phyloP scores from a whole-genome alignment of 2,329 filamentous ascomycete genomes.

The Talaromyces albobiverticillius region DNA sequence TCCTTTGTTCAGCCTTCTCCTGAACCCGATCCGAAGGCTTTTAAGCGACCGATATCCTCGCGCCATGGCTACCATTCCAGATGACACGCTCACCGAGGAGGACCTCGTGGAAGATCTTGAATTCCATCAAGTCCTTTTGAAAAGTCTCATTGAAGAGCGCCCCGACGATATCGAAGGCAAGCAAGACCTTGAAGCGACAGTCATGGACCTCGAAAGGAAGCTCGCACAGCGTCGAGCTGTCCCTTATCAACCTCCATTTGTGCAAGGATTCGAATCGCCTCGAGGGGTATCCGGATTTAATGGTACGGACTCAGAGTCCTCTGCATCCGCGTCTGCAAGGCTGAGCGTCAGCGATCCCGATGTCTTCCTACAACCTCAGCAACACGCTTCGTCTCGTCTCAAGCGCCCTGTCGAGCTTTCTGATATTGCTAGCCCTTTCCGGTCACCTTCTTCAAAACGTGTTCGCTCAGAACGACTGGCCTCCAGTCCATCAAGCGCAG shows the following conservation, averaged over 20 bases:
- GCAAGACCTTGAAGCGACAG: constrained; percentile 25
- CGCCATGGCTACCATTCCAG: constrained; percentile 6
- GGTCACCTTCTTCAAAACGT: constrained; percentile 5
- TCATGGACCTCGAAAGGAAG: constrained; percentile 24
- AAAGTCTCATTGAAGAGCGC: constrained; percentile 26
- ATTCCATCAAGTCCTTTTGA: constrained; percentile 28
- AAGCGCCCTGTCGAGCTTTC: neutral
- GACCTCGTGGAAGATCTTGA: constrained; percentile 32
- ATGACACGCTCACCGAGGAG: constrained; percentile 21
- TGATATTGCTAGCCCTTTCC: neutral
- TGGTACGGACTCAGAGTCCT: constrained; percentile 10
- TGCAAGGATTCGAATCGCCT: neutral
- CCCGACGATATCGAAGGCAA: constrained; percentile 24
- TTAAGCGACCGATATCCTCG: neutral
- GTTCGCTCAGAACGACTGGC: constrained; percentile 3
- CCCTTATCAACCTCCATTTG: constrained; percentile 3
- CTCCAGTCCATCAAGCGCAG: neutral
- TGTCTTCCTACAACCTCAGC: neutral
- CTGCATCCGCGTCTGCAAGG: neutral
- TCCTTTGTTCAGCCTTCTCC: neutral
- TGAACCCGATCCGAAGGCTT: neutral
- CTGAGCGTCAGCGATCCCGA: neutral
- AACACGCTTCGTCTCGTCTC: neutral
- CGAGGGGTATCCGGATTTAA: constrained; percentile 17
- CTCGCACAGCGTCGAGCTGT: constrained; percentile 23